Base-by-base conservation (phyloP, 192 early-diverging fungal genomes). In the Entomortierella lignicola region DNA sequence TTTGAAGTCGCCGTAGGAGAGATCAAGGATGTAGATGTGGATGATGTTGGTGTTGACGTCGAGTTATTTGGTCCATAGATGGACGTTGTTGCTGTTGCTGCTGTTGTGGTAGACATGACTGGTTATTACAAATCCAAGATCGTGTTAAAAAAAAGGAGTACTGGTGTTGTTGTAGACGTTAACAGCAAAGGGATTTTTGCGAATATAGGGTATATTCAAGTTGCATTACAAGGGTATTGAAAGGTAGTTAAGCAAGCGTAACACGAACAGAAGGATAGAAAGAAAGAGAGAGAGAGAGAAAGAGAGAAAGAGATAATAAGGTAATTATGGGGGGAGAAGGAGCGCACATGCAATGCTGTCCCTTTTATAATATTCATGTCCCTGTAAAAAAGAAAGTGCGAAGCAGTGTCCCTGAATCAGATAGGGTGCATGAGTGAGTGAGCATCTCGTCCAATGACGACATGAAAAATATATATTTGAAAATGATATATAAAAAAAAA, bases 81-180 rank as follows among this genome's bases (percentile, higher is more conserved):
- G n/a, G n/a, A n/a, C n/a, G 37, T 39, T 53, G 25, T 51, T 39
- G 67, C 8, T 4, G 58, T 21, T 27, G 65, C 54, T 12, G 47
- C 31, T 47, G 32, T 63, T 26, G 21, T 34, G 15, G 44, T 42
- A 42, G 57, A 11, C 20, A n/a, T n/a, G 34, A 47, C 4, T 2
- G 12, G 4, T 3, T 47, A 47, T 13, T 34, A 21, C 27, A 48
- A 18, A 21, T 47, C 15, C 27, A 30, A 8, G 26, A 47, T n/a
- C n/a, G n/a, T n/a, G n/a, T 23, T 43, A 60, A 11, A 29, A 44
- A 2, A 25, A 21, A 26, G 2, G 15, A 17, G 4, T 0, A 12
- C 4, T 29, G 52, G 4, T 29, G 52, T 2, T 54, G 23, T 2
- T 54, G 52, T 29, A 15, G 26, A 4, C 4, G 26, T 54, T 3